A percentile compares a stretch with the other conserved stretches of the same genome.
phyloP scores from a whole-genome alignment of 169 alveolate species.

The Plasmodium ovale region DNA sequence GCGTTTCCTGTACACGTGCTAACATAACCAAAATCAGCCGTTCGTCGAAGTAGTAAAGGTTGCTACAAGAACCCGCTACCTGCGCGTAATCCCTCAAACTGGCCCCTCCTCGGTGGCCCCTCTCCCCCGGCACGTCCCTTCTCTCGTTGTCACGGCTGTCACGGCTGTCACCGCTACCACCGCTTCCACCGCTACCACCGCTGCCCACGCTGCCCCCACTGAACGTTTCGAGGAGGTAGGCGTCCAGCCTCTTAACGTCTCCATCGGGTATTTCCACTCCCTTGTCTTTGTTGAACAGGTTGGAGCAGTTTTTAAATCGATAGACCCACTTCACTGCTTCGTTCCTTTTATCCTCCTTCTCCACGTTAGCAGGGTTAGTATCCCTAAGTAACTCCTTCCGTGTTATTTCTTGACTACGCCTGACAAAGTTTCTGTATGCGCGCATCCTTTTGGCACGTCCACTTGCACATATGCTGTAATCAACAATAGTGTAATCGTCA shows the following conservation, averaged over 20 bases:
- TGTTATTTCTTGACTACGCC: constrained; percentile 1
- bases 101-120: not conserved
- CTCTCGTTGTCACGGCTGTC: not conserved
- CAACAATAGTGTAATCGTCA: constrained; percentile 14
- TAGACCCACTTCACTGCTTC: constrained; percentile 44
- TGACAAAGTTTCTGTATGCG: not conserved
- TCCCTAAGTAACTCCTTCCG: constrained; percentile 3
- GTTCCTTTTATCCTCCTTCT: not conserved
- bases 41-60: constrained; percentile 25
- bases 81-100: constrained; percentile 21
- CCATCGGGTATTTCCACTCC: not conserved
- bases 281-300: not conserved
- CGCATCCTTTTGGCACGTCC: not conserved
- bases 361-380: no score
- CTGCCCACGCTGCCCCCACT: not conserved
- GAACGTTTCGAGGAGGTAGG: not conserved
- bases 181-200: not conserved
- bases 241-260: constrained; percentile 19
- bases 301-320: constrained; percentile 17
- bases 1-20: not conserved
- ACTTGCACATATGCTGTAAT: constrained; percentile 6
- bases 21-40: constrained; percentile 11
- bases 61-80: not conserved
- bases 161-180: no score
- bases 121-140: no score